Conservation (phyloP, 805 yeast species). For the Wickerhamomyces queroliae region DNA sequence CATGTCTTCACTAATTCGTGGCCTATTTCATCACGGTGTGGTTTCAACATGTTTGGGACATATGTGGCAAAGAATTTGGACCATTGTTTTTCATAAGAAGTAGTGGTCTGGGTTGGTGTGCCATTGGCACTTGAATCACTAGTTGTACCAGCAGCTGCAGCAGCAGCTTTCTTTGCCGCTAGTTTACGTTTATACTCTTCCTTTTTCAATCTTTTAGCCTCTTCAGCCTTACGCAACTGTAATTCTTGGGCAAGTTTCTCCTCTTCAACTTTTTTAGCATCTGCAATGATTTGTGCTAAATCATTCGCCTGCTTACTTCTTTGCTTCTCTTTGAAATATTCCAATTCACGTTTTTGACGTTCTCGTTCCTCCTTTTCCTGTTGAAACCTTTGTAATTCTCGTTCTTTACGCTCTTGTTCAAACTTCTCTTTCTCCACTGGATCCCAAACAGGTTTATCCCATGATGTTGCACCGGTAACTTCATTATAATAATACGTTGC, state of each 20-base stretch:
- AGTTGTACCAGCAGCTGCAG: slow-evolving; percentile 11
- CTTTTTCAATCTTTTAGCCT: slow-evolving; percentile 23
- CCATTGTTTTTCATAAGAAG: slow-evolving; percentile 28
- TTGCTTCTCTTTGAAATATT: slow-evolving; percentile 17
- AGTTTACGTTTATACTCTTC: slow-evolving; percentile 28
- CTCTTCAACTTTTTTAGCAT: slow-evolving; percentile 28
- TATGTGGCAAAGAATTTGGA: slow-evolving; percentile 52
- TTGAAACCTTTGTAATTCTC: slow-evolving; percentile 24
- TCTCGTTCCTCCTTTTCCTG: slow-evolving; percentile 24
- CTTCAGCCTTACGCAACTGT: slow-evolving; percentile 17
- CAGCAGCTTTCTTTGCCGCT: slow-evolving; percentile 17
- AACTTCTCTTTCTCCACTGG: slow-evolving; percentile 4
- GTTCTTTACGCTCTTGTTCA: slow-evolving; percentile 19
- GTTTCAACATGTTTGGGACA: slow-evolving; percentile 75
- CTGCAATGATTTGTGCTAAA: slow-evolving; percentile 33
- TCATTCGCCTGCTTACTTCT: slow-evolving; percentile 14
- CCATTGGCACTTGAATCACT: background rate
- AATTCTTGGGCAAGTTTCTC: slow-evolving; percentile 16
- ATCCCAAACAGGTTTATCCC: slow-evolving; percentile 48
- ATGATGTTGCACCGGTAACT: slow-evolving; percentile 38
- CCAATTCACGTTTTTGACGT: slow-evolving; percentile 15
- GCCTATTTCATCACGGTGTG: slow-evolving; percentile 60
- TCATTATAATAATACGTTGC: slow-evolving; percentile 42
- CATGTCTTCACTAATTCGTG: slow-evolving; percentile 69
- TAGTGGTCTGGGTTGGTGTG: background rate